Percentiles rank a stretch among this genome's conserved stretches.
Evolutionary conservation across 208 protist species (phyloP).

Genomic region (Strigomonas culicis): DNA sequence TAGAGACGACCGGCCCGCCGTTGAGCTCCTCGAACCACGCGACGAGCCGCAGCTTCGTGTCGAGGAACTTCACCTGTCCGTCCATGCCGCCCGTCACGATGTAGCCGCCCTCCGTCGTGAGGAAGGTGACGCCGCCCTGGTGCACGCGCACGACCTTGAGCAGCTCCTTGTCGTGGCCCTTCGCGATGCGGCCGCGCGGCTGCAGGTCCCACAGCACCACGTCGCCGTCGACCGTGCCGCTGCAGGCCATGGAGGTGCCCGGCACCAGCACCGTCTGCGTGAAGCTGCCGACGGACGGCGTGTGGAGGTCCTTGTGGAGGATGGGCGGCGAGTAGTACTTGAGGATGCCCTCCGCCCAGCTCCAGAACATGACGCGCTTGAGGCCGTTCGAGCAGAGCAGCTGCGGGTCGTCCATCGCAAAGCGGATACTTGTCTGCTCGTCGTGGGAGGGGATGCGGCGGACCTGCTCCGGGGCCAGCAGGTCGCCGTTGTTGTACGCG

Average conservation of each 20-base stretch:
- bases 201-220: constrained; percentile 89
- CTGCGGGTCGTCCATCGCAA: constrained; percentile 67
- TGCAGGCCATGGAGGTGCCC: constrained; percentile 80
- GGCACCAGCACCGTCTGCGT: constrained; percentile 89
- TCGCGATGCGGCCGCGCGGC: constrained; percentile 68
- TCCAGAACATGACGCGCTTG: constrained; percentile 91
- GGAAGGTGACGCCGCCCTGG: constrained; percentile 69
- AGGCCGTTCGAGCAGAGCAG: constrained; percentile 89
- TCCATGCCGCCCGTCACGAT: constrained; percentile 94
- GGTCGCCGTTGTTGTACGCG: constrained; percentile 2
- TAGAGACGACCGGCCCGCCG: constrained; percentile 88
- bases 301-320: constrained; percentile 64
- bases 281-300: constrained; percentile 78
- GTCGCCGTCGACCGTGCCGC: constrained; percentile 91
- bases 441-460: constrained; percentile 74
- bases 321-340: constrained; percentile 87
- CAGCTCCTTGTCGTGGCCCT: constrained; percentile 87
- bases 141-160: constrained; percentile 93
- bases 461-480: constrained; percentile 43
- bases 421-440: constrained; percentile 85
- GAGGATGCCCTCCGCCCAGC: constrained; percentile 62
- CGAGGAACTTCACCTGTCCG: constrained; percentile 94
- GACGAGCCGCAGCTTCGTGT: constrained; percentile 90
- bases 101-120: constrained; percentile 68
- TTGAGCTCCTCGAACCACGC: constrained; percentile 96